These are phyloP conservation scores for Carex kokanica DNA, from an alignment of 176 grass and related monocot genomes.

Conservation along the genomic window DNA sequence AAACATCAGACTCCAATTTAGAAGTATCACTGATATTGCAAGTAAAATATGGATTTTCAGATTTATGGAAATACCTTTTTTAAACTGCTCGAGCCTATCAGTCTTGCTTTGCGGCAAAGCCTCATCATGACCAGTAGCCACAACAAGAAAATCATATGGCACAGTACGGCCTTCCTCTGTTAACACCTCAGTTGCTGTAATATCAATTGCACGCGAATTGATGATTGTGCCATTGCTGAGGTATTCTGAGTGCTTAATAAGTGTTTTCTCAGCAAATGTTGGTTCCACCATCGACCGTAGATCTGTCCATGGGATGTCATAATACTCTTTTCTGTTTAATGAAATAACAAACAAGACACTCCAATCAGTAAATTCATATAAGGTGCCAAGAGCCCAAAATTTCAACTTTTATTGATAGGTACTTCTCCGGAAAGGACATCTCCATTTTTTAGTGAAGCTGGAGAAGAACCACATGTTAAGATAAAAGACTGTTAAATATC, in stretches of 20 bases:
- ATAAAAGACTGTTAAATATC: background rate
- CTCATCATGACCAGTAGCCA: conserved; percentile 61
- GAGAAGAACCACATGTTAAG: background rate
- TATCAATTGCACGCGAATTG: conserved; percentile 57
- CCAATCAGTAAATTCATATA: background rate
- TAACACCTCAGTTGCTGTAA: conserved; percentile 51
- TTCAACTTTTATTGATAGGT: background rate
- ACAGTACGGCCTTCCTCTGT: conserved; percentile 54
- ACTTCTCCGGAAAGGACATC: background rate
- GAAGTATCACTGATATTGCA: background rate
- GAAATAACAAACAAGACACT: background rate
- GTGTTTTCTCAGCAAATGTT: conserved; percentile 56
- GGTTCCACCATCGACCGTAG: conserved; percentile 77
- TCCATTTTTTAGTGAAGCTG: background rate
- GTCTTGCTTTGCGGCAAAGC: conserved; percentile 44
- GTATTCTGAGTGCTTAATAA: conserved; percentile 83
- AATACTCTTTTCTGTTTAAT: conserved; percentile 73
- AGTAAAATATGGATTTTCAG: background rate
- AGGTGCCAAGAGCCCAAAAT: background rate
- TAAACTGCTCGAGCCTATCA: conserved; percentile 62
- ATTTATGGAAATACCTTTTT: conserved; percentile 48
- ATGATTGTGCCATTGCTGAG: conserved; percentile 48
- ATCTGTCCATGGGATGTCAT: conserved; percentile 82
- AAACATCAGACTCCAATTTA: background rate
- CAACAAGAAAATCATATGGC: conserved; percentile 68